These are phyloP conservation scores for Alternaria gansuensis DNA, from an alignment of 2,329 filamentous ascomycete species.

Conservation along the genomic window DNA sequence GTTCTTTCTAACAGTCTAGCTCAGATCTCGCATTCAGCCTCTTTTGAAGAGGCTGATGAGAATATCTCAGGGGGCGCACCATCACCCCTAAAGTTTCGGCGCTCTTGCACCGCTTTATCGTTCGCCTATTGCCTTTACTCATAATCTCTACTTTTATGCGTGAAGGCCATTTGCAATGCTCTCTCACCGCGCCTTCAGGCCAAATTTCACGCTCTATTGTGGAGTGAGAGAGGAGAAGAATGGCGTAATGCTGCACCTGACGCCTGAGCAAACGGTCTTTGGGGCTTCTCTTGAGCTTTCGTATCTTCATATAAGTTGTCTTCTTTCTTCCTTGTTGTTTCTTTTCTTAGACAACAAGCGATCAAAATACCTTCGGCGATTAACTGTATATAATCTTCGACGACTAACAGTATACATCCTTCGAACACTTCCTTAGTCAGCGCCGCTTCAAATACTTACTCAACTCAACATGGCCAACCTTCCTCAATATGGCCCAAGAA, in stretches of 20 bases:
- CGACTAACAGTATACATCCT: not conserved
- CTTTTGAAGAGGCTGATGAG: not conserved
- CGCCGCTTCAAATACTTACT: not conserved
- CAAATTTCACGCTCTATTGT: not conserved
- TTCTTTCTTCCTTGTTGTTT: not conserved
- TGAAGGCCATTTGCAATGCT: not conserved
- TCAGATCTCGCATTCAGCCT: not conserved
- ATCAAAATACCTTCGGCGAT: too few species aligned
- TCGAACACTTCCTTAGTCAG: not conserved
- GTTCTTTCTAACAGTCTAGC: too few species aligned
- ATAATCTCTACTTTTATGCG: not conserved
- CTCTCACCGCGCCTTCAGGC: not conserved
- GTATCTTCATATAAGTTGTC: not conserved
- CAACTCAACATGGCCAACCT: not conserved
- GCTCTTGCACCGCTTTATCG: not conserved
- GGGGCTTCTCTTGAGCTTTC: not conserved
- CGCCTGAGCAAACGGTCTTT: conserved; percentile 1
- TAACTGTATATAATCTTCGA: too few species aligned
- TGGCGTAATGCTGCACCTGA: not conserved
- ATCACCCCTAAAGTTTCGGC: not conserved
- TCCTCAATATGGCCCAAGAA: not conserved
- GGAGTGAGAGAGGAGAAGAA: not conserved
- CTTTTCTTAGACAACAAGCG: not conserved
- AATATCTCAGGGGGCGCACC: not conserved
- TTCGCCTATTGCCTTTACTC: not conserved